Conservation (phyloP, 345 rosid genomes). For the Hypericum perforatum region DNA sequence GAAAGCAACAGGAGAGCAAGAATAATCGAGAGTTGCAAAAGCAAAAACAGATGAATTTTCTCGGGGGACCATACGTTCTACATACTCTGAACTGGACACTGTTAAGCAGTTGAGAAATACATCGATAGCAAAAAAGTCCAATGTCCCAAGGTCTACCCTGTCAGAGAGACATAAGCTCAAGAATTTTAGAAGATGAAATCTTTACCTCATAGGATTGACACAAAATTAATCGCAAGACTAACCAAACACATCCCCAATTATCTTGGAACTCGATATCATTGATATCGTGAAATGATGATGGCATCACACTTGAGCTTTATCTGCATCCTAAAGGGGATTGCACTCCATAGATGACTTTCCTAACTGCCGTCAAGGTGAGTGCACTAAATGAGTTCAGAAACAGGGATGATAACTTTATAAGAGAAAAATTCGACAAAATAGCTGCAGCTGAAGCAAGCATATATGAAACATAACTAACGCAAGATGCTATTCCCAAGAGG, state of each 20-base stretch:
- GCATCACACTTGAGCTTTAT: slow-evolving; percentile 65
- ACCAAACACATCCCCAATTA: slow-evolving; percentile 94
- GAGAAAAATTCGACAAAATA: no score
- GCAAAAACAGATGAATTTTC: not conserved
- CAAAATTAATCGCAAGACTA: not conserved
- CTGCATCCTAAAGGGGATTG: slow-evolving; percentile 73
- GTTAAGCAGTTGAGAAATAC: slow-evolving; percentile 84
- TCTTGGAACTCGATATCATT: slow-evolving; percentile 93
- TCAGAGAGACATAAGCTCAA: slow-evolving; percentile 6
- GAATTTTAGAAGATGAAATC: not conserved
- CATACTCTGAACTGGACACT: slow-evolving; percentile 81
- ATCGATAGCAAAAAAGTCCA: slow-evolving; percentile 69
- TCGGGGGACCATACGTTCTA: not conserved
- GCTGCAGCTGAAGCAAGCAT: no score
- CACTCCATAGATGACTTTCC: slow-evolving; percentile 66
- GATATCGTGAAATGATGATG: slow-evolving; percentile 89
- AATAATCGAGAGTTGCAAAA: slow-evolving; percentile 2
- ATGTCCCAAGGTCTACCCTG: slow-evolving; percentile 96
- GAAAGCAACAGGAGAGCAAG: not conserved
- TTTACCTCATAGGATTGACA: not conserved
- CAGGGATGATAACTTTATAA: no score
- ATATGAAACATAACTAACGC: no score
- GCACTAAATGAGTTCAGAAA: no score
- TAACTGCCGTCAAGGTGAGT: no score
- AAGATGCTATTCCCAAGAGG: no score